These are phyloP conservation scores for Podospora pseudopauciseta DNA, from an alignment of 495 filamentous ascomycete species.

Conservation along the genomic window DNA sequence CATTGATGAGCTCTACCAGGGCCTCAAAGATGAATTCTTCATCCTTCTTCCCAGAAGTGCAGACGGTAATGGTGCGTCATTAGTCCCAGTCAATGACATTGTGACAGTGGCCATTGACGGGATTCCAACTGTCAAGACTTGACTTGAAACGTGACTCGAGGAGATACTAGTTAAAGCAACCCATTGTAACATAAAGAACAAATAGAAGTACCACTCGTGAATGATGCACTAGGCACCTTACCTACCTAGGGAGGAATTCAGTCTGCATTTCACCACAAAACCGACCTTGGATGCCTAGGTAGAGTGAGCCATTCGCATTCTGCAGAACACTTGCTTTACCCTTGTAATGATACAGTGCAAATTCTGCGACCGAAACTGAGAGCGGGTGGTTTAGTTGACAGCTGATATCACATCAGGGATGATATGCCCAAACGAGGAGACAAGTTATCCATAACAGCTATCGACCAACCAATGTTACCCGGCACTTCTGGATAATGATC, in stretches of 20 bases:
- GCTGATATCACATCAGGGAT: too few species aligned
- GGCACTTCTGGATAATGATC: too few species aligned
- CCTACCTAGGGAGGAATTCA: not conserved
- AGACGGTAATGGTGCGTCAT: not conserved
- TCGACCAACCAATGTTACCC: too few species aligned
- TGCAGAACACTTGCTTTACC: too few species aligned
- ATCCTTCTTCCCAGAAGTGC: not conserved
- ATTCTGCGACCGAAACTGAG: too few species aligned
- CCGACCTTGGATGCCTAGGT: too few species aligned
- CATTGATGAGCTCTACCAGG: slow-evolving; percentile 6
- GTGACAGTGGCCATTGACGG: not conserved
- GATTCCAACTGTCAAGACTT: slow-evolving; percentile 1
- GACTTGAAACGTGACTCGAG: not conserved
- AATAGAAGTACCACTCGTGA: not conserved
- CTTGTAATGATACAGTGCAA: too few species aligned
- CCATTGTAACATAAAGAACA: not conserved
- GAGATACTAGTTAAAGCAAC: not conserved
- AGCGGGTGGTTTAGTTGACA: too few species aligned
- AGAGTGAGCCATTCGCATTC: too few species aligned
- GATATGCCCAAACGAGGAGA: too few species aligned
- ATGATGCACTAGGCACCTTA: not conserved
- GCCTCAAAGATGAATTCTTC: slow-evolving; percentile 8
- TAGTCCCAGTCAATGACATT: not conserved
- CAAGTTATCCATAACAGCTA: too few species aligned
- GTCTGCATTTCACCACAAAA: too few species aligned